A percentile compares a stretch with the other conserved stretches of the same genome.
phyloP scores from a whole-genome alignment of 306 rosid genomes.

The Cicer bijugum region DNA sequence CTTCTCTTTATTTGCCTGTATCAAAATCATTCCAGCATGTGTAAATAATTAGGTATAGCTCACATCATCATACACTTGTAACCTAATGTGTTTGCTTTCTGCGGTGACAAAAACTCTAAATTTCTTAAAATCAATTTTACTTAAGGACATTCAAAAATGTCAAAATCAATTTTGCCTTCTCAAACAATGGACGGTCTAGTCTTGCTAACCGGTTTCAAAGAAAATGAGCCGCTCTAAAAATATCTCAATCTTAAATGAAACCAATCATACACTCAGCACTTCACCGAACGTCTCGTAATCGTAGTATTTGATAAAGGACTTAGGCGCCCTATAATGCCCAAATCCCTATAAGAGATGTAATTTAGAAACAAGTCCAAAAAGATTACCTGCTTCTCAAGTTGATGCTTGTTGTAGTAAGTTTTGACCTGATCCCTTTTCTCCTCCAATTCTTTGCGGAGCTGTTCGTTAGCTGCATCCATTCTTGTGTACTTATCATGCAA shows the following conservation, averaged over 20 bases:
- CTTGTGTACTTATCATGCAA: conserved; percentile 74
- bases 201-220: too few relatives aligned
- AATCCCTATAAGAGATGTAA: not conserved
- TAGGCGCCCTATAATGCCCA: not conserved
- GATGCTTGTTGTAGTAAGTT: conserved; percentile 85
- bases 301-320: not conserved
- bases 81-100: not conserved
- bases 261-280: not conserved
- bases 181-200: too few relatives aligned
- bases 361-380: not conserved
- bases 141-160: too few relatives aligned
- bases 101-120: too few relatives aligned
- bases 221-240: not conserved
- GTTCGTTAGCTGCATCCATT: conserved; percentile 77
- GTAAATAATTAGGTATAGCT: not conserved
- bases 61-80: not conserved
- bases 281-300: not conserved
- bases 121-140: too few relatives aligned
- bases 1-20: conserved; percentile 96
- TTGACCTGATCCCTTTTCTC: conserved; percentile 82
- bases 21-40: conserved; percentile 39
- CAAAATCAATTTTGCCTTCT: too few relatives aligned
- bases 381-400: conserved; percentile 94
- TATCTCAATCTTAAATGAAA: not conserved
- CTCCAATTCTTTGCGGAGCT: conserved; percentile 81